Evolutionary conservation across 176 grass and related monocot genomes (phyloP).

Genomic region (Phragmites australis): DNA sequence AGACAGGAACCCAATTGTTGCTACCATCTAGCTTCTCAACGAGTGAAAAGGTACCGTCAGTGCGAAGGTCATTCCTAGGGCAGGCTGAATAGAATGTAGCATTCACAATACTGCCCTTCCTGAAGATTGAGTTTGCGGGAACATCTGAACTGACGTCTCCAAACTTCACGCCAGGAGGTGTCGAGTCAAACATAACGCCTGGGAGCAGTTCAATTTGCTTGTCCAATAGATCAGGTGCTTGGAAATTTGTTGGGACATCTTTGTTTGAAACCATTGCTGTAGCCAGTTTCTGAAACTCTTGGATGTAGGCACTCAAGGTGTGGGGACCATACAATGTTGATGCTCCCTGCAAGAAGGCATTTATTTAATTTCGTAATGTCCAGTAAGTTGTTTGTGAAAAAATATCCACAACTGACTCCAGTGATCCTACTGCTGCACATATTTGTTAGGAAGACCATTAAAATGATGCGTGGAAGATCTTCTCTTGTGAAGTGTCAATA

Average conservation of each 20-base stretch:
- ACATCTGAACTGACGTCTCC: slow-evolving; percentile 75
- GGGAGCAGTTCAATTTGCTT: slow-evolving; percentile 86
- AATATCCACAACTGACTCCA: neutral
- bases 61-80: slow-evolving; percentile 90
- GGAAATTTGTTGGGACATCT: slow-evolving; percentile 46
- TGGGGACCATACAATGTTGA: slow-evolving; percentile 92
- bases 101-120: slow-evolving; percentile 58
- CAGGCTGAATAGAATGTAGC: slow-evolving; percentile 93
- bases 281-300: slow-evolving; percentile 92
- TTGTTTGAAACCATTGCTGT: slow-evolving; percentile 62
- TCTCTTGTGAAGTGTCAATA: neutral
- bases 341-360: slow-evolving; percentile 58
- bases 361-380: neutral
- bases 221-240: slow-evolving; percentile 79
- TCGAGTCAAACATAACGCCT: slow-evolving; percentile 68
- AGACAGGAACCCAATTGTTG: slow-evolving; percentile 62
- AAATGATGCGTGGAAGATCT: neutral
- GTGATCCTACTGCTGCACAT: neutral
- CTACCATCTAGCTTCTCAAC: slow-evolving; percentile 65
- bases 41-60: slow-evolving; percentile 69
- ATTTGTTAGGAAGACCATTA: neutral
- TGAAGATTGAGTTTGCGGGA: slow-evolving; percentile 68
- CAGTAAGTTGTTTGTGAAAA: slow-evolving; percentile 13
- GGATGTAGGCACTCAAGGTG: slow-evolving; percentile 92
- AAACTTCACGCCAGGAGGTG: slow-evolving; percentile 64